A percentile compares a stretch with the other conserved stretches of the same genome.
Evolutionary conservation across 305 asterid genomes (phyloP).

Genomic region (Andrographis paniculata): DNA sequence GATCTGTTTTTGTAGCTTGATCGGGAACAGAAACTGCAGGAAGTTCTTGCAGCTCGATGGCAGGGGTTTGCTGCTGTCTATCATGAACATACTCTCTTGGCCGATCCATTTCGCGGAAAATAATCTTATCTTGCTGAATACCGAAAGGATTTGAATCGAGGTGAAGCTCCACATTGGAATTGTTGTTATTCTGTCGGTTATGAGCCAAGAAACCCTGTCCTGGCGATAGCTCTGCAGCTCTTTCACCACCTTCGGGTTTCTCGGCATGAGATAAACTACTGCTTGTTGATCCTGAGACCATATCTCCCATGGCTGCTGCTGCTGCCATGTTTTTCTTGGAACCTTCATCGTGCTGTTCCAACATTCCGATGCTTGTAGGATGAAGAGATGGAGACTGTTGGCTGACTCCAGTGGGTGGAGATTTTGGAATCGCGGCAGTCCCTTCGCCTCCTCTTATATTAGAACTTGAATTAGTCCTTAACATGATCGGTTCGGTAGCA

Average conservation of each 20-base stretch:
- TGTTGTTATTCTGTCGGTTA: conserved; percentile 4
- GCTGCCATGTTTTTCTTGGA: conserved; percentile 18
- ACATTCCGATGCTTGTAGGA: conserved; percentile 35
- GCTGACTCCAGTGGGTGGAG: conserved; percentile 12
- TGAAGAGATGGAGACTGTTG: conserved; percentile 22
- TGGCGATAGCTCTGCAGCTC: conserved; percentile 12
- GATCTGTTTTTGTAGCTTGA: conserved; percentile 13
- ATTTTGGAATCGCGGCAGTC: conserved; percentile 11
- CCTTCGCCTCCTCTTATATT: conserved; percentile 19
- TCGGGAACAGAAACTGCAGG: conserved; percentile 19
- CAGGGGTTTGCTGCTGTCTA: conserved; percentile 13
- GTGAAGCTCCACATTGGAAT: conserved; percentile 11
- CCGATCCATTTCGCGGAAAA: conserved; percentile 18
- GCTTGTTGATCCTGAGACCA: conserved; percentile 16
- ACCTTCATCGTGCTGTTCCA: conserved; percentile 42
- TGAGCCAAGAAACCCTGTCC: conserved; percentile 1
- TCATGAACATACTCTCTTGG: conserved; percentile 14
- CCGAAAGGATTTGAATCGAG: conserved; percentile 14
- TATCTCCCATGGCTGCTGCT: conserved; percentile 15
- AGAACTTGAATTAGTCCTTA: conserved; percentile 23
- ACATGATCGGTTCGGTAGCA: conserved; percentile 8
- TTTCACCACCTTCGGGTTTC: conserved; percentile 11
- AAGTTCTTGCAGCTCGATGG: conserved; percentile 22
- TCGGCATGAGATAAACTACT: conserved; percentile 12
- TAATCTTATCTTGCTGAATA: conserved; percentile 15